Percentiles rank a stretch among this genome's conserved stretches.
phyloP scores from a whole-genome alignment of 352 stramenopile genomes.

The Thraustochytrium striatum region DNA sequence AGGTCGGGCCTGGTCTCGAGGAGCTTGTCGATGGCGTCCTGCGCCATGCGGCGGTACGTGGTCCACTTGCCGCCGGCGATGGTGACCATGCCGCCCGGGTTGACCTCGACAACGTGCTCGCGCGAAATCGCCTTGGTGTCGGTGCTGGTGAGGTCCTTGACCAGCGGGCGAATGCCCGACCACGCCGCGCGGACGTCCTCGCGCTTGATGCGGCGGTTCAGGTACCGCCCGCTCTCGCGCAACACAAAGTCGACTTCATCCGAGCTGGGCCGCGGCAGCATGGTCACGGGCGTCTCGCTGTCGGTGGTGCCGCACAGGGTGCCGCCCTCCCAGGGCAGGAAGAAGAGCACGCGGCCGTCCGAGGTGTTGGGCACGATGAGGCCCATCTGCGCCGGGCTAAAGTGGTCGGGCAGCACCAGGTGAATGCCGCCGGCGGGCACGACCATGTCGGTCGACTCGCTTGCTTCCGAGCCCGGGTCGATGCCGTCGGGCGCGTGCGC shows the following conservation, averaged over 20 bases:
- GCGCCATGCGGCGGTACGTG: slow-evolving; percentile 89
- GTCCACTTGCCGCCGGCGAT: slow-evolving; percentile 95
- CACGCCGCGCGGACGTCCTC: slow-evolving; percentile 88
- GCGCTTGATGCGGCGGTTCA: slow-evolving; percentile 65
- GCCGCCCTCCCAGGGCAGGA: slow-evolving; percentile 82
- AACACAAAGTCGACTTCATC: slow-evolving; percentile 91
- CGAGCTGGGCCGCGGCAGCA: slow-evolving; percentile 83
- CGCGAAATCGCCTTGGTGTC: slow-evolving; percentile 82
- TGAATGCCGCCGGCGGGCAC: slow-evolving; percentile 88
- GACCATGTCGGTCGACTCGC: slow-evolving; percentile 68
- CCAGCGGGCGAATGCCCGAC: slow-evolving; percentile 89
- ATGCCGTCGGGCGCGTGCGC: slow-evolving; percentile 74
- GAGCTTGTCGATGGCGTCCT: slow-evolving; percentile 86
- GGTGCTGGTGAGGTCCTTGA: slow-evolving; percentile 69
- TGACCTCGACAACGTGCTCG: slow-evolving; percentile 88
- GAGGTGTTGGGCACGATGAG: slow-evolving; percentile 92
- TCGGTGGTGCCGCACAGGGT: slow-evolving; percentile 61
- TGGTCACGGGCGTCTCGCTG: slow-evolving; percentile 84
- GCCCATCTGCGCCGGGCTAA: slow-evolving; percentile 84
- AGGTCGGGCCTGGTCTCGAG: slow-evolving; percentile 71
- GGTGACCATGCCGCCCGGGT: slow-evolving; percentile 79
- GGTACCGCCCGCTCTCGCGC: slow-evolving; percentile 66
- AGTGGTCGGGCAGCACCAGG: slow-evolving; percentile 89
- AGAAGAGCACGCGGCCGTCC: slow-evolving; percentile 86
- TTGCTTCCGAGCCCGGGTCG: not conserved